Evolutionary conservation across 139 green algal species (phyloP).

Genomic region (Dunaliella primolecta): DNA sequence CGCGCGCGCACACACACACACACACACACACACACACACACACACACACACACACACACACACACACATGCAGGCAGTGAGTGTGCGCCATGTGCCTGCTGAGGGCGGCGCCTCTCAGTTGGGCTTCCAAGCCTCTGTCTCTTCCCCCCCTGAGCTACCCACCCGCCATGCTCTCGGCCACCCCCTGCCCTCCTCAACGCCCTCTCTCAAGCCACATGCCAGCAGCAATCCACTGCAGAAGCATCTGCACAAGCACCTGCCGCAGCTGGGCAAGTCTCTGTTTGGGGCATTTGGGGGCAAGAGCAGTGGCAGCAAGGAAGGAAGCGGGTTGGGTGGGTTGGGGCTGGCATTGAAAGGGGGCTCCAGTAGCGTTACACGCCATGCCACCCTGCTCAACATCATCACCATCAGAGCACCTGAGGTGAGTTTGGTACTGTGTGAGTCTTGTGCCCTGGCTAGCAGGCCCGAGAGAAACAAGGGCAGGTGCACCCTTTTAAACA

Average conservation of each 20-base stretch:
- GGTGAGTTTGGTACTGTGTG: too few relatives aligned
- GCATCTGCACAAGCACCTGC: not conserved
- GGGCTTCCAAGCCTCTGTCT: not conserved
- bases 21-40: not conserved
- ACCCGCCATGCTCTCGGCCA: not conserved
- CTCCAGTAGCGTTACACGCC: not conserved
- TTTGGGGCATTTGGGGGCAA: not conserved
- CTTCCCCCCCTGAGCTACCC: not conserved
- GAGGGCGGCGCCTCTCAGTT: not conserved
- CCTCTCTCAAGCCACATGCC: not conserved
- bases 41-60: not conserved
- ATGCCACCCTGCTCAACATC: not conserved
- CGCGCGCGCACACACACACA: too few relatives aligned
- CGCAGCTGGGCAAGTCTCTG: not conserved
- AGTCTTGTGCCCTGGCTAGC: too few relatives aligned
- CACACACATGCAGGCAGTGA: not conserved
- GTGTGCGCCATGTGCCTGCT: not conserved
- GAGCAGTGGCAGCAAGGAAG: slow-evolving; percentile 12
- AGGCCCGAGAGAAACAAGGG: too few relatives aligned
- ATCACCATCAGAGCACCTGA: not conserved
- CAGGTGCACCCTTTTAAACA: too few relatives aligned
- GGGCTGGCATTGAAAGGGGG: not conserved
- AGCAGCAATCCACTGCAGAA: slow-evolving; percentile 8
- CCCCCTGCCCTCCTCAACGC: not conserved
- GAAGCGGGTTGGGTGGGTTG: not conserved